phyloP scores from a whole-genome alignment of 805 yeast species.

The Candida xiaguanensis region DNA sequence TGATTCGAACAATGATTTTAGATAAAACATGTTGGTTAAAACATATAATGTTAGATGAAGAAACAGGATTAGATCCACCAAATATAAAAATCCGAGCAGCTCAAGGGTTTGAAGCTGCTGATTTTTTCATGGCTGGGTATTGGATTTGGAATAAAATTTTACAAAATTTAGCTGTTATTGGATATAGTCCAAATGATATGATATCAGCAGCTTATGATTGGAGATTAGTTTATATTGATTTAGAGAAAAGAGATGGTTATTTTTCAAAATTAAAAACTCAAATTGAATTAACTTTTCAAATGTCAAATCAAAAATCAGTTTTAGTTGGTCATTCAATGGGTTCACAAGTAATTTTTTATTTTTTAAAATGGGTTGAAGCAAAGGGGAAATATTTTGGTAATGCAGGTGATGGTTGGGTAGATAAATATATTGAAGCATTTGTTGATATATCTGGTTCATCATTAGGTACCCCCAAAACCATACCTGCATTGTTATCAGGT shows the following conservation, averaged over 20 bases:
- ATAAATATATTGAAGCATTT: conserved; percentile 73
- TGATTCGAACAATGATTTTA: conserved; percentile 87
- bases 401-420: conserved; percentile 90
- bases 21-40: conserved; percentile 93
- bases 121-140: conserved; percentile 93
- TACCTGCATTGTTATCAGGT: conserved; percentile 90
- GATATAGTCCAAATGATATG: conserved; percentile 92
- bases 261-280: conserved; percentile 71
- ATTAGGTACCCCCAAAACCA: conserved; percentile 91
- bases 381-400: conserved; percentile 76
- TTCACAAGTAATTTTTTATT: conserved; percentile 80
- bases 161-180: conserved; percentile 91
- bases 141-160: conserved; percentile 98
- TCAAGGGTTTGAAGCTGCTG: conserved; percentile 95
- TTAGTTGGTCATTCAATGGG: conserved; percentile 96
- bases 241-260: conserved; percentile 84
- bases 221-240: conserved; percentile 86
- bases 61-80: conserved; percentile 91
- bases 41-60: conserved; percentile 83
- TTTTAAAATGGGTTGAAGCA: conserved; percentile 96
- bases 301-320: conserved; percentile 65
- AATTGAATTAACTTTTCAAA: conserved; percentile 57
- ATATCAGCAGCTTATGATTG: conserved; percentile 91
- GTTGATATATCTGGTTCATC: conserved; percentile 88
- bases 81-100: conserved; percentile 80